Percentiles rank a stretch among this genome's conserved stretches.
Conservation (phyloP, 345 rosid species). For the Euphorbia tirucalli region DNA sequence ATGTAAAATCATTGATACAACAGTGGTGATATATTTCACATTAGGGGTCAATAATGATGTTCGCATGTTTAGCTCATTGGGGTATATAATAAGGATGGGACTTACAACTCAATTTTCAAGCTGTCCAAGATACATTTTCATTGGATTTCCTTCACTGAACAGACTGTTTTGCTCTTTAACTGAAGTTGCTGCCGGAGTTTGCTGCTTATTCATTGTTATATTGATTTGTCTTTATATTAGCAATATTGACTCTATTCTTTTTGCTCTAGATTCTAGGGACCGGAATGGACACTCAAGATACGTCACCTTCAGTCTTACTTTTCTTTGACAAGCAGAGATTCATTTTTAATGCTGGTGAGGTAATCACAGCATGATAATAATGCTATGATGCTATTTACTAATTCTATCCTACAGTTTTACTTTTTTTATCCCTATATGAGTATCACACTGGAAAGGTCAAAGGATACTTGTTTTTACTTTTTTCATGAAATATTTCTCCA, state of each 20-base stretch:
- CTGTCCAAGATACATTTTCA: not conserved
- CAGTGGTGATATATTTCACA: too few relatives aligned
- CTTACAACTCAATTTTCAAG: too few relatives aligned
- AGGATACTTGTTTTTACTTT: not conserved
- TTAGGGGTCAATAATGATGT: too few relatives aligned
- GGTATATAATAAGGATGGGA: too few relatives aligned
- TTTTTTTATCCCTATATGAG: not conserved
- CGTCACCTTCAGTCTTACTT: slow-evolving; percentile 82
- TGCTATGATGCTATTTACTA: not conserved
- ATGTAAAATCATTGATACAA: too few relatives aligned
- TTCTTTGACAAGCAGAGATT: slow-evolving; percentile 91
- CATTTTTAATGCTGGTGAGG: slow-evolving; percentile 97
- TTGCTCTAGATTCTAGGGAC: slow-evolving; percentile 72
- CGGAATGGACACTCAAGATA: slow-evolving; percentile 98
- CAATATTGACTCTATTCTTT: not conserved
- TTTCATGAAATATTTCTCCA: not conserved
- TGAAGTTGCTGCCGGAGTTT: not conserved
- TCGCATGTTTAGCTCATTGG: too few relatives aligned
- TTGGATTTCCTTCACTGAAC: not conserved
- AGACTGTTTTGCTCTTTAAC: not conserved
- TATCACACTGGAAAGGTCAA: not conserved
- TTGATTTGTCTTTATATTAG: slow-evolving; percentile 7
- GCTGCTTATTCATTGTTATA: not conserved
- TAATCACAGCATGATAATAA: slow-evolving; percentile 20
- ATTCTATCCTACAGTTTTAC: not conserved